phyloP scores from a whole-genome alignment of 805 yeast genomes.

The Zygotorulaspora danielsina region DNA sequence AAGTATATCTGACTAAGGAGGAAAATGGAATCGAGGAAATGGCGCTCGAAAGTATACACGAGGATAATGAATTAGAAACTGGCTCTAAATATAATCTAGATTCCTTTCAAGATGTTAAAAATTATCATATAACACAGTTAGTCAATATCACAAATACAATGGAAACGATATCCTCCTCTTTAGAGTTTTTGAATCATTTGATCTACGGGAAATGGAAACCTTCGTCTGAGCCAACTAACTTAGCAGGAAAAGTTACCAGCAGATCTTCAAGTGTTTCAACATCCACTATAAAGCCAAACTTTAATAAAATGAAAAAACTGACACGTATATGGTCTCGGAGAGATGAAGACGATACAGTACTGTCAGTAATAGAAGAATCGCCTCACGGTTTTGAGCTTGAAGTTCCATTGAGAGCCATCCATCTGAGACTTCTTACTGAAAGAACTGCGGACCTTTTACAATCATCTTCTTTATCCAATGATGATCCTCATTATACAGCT shows the following conservation, averaged over 20 bases:
- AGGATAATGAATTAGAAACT: conserved; percentile 1
- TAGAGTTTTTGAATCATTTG: conserved; percentile 30
- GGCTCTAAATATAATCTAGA: conserved; percentile 4
- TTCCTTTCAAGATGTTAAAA: conserved; percentile 21
- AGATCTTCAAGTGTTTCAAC: conserved; percentile 20
- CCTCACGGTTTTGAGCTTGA: conserved; percentile 24
- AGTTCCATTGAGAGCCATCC: conserved; percentile 31
- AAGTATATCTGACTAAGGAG: conserved; percentile 28
- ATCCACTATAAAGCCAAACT: conserved; percentile 16
- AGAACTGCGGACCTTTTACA: conserved; percentile 67
- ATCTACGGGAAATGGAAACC: conserved; percentile 14
- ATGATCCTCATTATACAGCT: conserved; percentile 28
- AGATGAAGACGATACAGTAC: conserved; percentile 25
- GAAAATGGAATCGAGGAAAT: conserved; percentile 33
- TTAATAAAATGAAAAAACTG: conserved; percentile 19
- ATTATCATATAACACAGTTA: conserved; percentile 19
- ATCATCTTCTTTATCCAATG: conserved; percentile 45
- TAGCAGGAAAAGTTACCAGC: conserved; percentile 11
- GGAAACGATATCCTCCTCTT: conserved; percentile 31
- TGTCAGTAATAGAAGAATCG: conserved; percentile 22
- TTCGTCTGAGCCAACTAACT: not conserved
- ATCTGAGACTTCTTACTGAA: conserved; percentile 56
- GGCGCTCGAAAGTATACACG: conserved; percentile 1
- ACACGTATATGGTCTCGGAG: conserved; percentile 16
- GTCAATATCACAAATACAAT: conserved; percentile 28